These are phyloP conservation scores for Zangia roseola DNA, from an alignment of 768 basidiomycete genomes.

Conservation along the genomic window DNA sequence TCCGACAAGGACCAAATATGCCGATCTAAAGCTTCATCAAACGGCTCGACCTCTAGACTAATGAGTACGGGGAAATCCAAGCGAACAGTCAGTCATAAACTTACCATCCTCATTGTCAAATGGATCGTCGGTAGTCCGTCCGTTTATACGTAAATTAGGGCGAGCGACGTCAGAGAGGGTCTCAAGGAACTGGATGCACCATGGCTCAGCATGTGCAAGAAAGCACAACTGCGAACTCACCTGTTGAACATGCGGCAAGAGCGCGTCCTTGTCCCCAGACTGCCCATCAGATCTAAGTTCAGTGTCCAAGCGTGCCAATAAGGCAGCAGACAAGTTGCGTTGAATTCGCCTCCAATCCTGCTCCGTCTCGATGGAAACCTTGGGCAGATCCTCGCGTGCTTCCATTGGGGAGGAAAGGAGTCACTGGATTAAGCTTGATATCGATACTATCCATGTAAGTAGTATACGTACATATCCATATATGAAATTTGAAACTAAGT, in stretches of 20 bases:
- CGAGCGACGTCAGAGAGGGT: conserved; percentile 58
- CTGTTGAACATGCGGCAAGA: conserved; percentile 50
- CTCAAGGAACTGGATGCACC: conserved; percentile 52
- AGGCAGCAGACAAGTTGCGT: conserved; percentile 47
- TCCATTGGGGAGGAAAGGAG: conserved; percentile 15
- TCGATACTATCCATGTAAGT: no score
- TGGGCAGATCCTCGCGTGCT: conserved; percentile 42
- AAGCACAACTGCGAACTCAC: conserved; percentile 33
- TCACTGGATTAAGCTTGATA: no score
- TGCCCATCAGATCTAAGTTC: conserved; percentile 42
- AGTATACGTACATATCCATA: no score
- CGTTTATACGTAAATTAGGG: conserved; percentile 78
- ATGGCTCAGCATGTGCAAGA: not conserved
- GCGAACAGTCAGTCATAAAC: conserved; percentile 7
- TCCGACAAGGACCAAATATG: conserved; percentile 79
- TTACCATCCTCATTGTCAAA: conserved; percentile 54
- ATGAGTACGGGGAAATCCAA: conserved; percentile 1
- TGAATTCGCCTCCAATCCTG: conserved; percentile 67
- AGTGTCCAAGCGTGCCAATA: conserved; percentile 45
- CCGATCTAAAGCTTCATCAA: conserved; percentile 84
- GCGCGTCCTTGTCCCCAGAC: conserved; percentile 43
- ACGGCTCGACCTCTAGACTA: conserved; percentile 65
- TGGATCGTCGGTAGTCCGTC: conserved; percentile 69
- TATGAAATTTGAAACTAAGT: no score
- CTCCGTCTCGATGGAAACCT: conserved; percentile 64